A percentile compares a stretch with the other conserved stretches of the same genome.
Evolutionary conservation across 208 protist genomes (phyloP).

Genomic region (Trypanosoma boissoni): DNA sequence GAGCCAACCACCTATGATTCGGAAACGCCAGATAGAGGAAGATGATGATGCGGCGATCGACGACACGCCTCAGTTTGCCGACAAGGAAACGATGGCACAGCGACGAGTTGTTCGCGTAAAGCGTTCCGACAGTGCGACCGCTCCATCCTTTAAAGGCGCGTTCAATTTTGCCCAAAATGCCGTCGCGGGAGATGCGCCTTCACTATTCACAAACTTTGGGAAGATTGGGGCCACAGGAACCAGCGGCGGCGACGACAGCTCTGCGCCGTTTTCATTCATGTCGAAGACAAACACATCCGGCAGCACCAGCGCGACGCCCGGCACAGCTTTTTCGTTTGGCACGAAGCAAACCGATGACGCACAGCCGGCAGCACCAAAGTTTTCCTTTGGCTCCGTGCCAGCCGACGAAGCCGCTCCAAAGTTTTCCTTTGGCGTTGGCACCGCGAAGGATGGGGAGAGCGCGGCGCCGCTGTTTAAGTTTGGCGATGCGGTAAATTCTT

Average conservation of each 20-base stretch:
- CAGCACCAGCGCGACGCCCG: no score
- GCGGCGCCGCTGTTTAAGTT: conserved; percentile 56
- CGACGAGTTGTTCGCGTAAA: conserved; percentile 64
- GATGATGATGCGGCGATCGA: conserved; percentile 37
- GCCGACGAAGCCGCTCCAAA: not conserved
- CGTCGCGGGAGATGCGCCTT: not conserved
- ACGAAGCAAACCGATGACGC: not conserved
- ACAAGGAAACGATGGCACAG: conserved; percentile 48
- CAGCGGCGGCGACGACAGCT: not conserved
- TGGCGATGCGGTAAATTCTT: conserved; percentile 49
- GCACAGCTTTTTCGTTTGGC: not conserved
- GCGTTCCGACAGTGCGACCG: conserved; percentile 16
- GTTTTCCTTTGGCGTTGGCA: not conserved
- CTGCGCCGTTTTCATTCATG: no score
- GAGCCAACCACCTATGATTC: conserved; percentile 1
- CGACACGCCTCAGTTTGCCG: conserved; percentile 51
- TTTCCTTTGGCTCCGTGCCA: conserved; percentile 1
- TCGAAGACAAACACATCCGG: no score
- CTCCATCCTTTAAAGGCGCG: conserved; percentile 12
- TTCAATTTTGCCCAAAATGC: conserved; percentile 14
- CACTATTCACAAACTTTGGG: conserved; percentile 16
- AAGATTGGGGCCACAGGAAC: not conserved
- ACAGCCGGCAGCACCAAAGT: not conserved
- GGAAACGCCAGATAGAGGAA: conserved; percentile 5
- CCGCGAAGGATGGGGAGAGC: conserved; percentile 22